Percentiles rank a stretch among this genome's conserved stretches.
Conservation (phyloP, 805 yeast genomes). For the Clavispora fructus region DNA sequence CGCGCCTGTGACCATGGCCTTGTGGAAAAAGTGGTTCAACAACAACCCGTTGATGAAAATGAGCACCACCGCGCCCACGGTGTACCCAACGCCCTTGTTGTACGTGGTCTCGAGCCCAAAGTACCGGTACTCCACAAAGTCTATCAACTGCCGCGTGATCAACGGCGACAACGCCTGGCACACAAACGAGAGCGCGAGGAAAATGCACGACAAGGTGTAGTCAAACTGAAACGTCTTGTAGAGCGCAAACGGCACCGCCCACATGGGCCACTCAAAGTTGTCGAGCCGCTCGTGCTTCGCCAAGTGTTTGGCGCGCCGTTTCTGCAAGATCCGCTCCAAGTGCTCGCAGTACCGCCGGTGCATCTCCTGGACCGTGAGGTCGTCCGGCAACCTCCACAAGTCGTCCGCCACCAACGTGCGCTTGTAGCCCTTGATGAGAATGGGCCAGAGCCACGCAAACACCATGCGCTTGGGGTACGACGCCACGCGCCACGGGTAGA, state of each 20-base stretch:
- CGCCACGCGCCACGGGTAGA: slow-evolving; percentile 41
- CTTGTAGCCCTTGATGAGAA: slow-evolving; percentile 36
- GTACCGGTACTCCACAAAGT: slow-evolving; percentile 52
- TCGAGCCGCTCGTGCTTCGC: slow-evolving; percentile 8
- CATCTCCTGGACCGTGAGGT: slow-evolving; percentile 33
- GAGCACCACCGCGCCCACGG: slow-evolving; percentile 61
- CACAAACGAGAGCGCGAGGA: slow-evolving; percentile 43
- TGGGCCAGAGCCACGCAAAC: slow-evolving; percentile 38
- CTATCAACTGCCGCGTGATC: slow-evolving; percentile 58
- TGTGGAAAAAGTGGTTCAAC: slow-evolving; percentile 38
- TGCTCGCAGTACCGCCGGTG: slow-evolving; percentile 23
- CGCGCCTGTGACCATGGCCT: slow-evolving; percentile 40
- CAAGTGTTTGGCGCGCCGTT: slow-evolving; percentile 17
- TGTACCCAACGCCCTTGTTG: slow-evolving; percentile 69
- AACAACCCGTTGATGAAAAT: slow-evolving; percentile 39
- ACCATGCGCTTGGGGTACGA: slow-evolving; percentile 31
- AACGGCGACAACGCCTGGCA: slow-evolving; percentile 59
- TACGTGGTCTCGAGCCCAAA: slow-evolving; percentile 35
- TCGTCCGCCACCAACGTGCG: slow-evolving; percentile 35
- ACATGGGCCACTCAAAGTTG: slow-evolving; percentile 36
- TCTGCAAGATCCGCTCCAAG: slow-evolving; percentile 18
- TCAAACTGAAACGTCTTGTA: slow-evolving; percentile 46
- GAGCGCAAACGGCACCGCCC: slow-evolving; percentile 39
- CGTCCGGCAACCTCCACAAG: slow-evolving; percentile 31
- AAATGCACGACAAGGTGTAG: slow-evolving; percentile 35